Base-by-base conservation (phyloP, 2,329 filamentous ascomycete genomes). In the Beauveria sp. region DNA sequence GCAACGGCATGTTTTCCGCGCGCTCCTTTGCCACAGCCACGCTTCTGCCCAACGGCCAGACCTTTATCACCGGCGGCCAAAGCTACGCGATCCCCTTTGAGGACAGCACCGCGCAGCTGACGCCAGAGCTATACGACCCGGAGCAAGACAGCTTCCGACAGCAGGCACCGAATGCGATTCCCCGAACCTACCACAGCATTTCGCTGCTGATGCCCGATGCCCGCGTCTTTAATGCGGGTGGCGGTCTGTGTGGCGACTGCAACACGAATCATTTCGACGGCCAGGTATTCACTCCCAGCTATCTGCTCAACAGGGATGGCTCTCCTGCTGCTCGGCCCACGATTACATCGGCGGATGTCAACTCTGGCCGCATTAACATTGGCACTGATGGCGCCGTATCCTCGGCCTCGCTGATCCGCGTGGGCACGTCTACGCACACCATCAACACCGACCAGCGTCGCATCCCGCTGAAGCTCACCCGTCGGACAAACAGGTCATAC, bases 401-500 rank as follows among this genome's bases (percentile, higher is more conserved):
- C 0, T 66, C 66, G 48, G 67, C 67, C 1, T 73, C 77, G 0
- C 67, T 85, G 16, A 69, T 86, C 31, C 74, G 83, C 6, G 75
- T 77, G 51, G 78, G 81, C 1, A 77, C 74, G 3, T 72, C 73
- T 4, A 86, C 83, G 0, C 83, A 85, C 67, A 78, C 80, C 1
- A 76, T 85, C 53, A 82, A 86, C 66, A 85, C 79, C 0, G 83
- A 86, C 68, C 82, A 85, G 72, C 71, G 83, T 24, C 77, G 83
- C 9, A 74, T 86, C 53, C 73, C 79, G 16, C 69, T 83, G 24
- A 72, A 68, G 3, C 63, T 71, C 6, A 66, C 67, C 4, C 58
- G 60, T 14, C 62, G 64, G 5, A 66, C 65, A 38, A 70, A 70
- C 0, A 71, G 67, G 3, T 69, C 62, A 1, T 82, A 79, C 62